Base-by-base conservation (phyloP, 331 rosid species). In the Quercus tomentella region DNA sequence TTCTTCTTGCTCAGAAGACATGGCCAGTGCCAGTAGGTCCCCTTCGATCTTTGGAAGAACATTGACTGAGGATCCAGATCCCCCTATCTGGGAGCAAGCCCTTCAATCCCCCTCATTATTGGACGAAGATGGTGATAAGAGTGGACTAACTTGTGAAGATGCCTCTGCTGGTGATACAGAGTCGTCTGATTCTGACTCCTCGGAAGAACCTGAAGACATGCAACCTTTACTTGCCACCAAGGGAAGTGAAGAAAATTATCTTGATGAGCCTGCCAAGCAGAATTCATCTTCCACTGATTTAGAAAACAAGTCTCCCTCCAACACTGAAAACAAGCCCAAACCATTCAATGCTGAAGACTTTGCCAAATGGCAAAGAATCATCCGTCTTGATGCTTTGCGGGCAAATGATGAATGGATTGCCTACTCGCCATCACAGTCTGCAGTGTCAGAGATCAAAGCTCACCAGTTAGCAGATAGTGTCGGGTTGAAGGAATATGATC, bases 381-480 rank as follows among this genome's bases (percentile, higher is more conserved):
- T 96, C 73, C 89, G 97, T 61, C 98, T 96, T 76, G 99, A 96
- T 88, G 98, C 99, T n/a, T 81, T 96, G 65, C 93, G 99, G 4
- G 91, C 99, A 28, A 96, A 96, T 83, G 81, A 89, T 1, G 99
- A 96, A 68, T 93, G 99, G 99, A 88, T 96, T 66, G 89, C 82
- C 0, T 89, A 82, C 79, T 82, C 92, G 43, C 89, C 92, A 51
- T 79, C 97, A 67, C 95, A 88, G 79, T 91, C 93, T 78, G 82
- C 87, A 16, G 88, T 96, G 51, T 78, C 95, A 2, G 97, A 93
- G 25, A 86, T 75, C 56, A 85, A 89, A 81, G 98, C 97, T 26
- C 82, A 22, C 8, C 90, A 89, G 4, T 77, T 84, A 71, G 99
- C 99, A 2, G 93, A 92, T 85, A 94, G 89, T 63, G 98, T 93